phyloP scores from a whole-genome alignment of 106 monocot genomes.

The Phalaenopsis aphrodite region DNA sequence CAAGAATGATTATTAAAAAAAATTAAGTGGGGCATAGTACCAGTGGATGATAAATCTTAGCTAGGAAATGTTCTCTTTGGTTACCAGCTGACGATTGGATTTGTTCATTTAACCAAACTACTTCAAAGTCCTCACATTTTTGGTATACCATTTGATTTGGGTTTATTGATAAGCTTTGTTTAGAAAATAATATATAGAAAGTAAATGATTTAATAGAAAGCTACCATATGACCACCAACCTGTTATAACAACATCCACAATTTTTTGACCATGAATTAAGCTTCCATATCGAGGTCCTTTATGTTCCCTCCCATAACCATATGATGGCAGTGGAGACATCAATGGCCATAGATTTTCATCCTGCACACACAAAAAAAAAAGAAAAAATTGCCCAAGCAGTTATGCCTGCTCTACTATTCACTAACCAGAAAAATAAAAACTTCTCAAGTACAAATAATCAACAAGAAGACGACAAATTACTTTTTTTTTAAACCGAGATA shows the following conservation, averaged over 20 bases:
- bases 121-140: background rate
- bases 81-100: background rate
- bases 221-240: conserved; percentile 22
- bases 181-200: background rate
- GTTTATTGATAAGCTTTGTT: background rate
- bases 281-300: conserved; percentile 71
- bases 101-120: background rate
- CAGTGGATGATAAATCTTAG: background rate
- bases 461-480: background rate
- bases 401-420: background rate
- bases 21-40: background rate
- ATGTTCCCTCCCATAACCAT: conserved; percentile 67
- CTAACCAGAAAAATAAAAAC: background rate
- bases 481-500: background rate
- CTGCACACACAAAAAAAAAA: conserved; percentile 14
- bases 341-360: conserved; percentile 59
- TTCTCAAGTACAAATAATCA: conserved; percentile 2
- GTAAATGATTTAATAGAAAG: background rate
- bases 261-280: conserved; percentile 69
- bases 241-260: conserved; percentile 69
- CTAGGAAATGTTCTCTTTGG: background rate
- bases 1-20: background rate
- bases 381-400: background rate
- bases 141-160: background rate
- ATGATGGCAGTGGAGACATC: conserved; percentile 77